Evolutionary conservation across 441 rosid species (phyloP).

Genomic region (Codiaeum variegatum): DNA sequence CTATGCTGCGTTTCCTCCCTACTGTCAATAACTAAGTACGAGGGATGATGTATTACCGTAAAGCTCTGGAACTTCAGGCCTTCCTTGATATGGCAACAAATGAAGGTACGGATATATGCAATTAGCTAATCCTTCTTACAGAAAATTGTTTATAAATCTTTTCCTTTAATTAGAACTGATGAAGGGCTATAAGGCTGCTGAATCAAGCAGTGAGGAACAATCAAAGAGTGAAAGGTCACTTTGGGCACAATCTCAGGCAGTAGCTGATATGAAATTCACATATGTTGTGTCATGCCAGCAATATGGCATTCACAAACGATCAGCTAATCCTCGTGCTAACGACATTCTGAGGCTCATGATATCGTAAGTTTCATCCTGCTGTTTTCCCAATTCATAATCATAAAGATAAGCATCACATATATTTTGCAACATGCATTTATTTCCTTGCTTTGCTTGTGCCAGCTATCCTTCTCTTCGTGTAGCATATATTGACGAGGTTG

Average conservation of each 20-base stretch:
- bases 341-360: conserved; percentile 82
- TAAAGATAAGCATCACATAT: neutral
- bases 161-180: conserved; percentile 29
- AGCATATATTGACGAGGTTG: conserved; percentile 82
- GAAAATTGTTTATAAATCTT: conserved; percentile 28
- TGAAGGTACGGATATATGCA: conserved; percentile 34
- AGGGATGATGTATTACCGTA: conserved; percentile 96
- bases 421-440: conserved; percentile 26
- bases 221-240: conserved; percentile 56
- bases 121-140: conserved; percentile 23
- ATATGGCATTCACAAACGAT: conserved; percentile 77
- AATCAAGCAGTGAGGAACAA: conserved; percentile 53
- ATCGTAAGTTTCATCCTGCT: conserved; percentile 39
- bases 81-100: conserved; percentile 67
- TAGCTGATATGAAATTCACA: conserved; percentile 82
- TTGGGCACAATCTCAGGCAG: conserved; percentile 77
- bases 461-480: conserved; percentile 90
- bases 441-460: conserved; percentile 23
- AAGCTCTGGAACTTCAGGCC: conserved; percentile 79
- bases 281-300: conserved; percentile 89
- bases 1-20: neutral
- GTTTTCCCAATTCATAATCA: conserved; percentile 12
- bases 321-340: conserved; percentile 48
- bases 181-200: conserved; percentile 82
- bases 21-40: conserved; percentile 42